A percentile compares a stretch with the other conserved stretches of the same genome.
Conservation (phyloP, 305 asterid genomes). For the Lippia alba region DNA sequence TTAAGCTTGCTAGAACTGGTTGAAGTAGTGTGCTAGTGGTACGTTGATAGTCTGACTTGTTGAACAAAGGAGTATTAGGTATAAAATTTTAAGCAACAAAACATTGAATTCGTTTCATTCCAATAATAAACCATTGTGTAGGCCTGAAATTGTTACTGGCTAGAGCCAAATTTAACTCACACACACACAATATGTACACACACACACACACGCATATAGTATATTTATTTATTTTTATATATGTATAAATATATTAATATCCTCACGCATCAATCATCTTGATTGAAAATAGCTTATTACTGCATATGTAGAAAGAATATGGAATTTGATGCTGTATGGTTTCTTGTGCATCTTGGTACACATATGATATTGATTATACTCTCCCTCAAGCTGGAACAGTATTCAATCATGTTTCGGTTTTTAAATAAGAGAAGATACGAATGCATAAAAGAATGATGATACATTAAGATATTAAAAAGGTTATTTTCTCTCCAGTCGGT, state of each 20-base stretch:
- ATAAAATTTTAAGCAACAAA: not conserved
- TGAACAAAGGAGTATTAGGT: conserved; percentile 11
- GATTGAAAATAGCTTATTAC: conserved; percentile 7
- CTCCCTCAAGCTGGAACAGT: too few species aligned
- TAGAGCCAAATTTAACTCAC: conserved; percentile 10
- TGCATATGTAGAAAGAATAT: conserved; percentile 18
- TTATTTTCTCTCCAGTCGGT: too few species aligned
- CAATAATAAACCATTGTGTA: conserved; percentile 13
- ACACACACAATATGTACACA: too few species aligned
- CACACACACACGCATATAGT: too few species aligned
- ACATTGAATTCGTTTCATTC: not conserved
- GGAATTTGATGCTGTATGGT: conserved; percentile 1
- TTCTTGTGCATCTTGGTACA: not conserved
- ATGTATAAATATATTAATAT: not conserved
- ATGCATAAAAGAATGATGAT: too few species aligned
- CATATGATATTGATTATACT: not conserved
- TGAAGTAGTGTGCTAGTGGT: conserved; percentile 9
- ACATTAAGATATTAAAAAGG: too few species aligned
- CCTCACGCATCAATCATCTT: conserved; percentile 1
- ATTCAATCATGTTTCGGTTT: too few species aligned
- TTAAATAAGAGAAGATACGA: too few species aligned
- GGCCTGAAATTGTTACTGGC: conserved; percentile 22
- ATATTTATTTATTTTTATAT: not conserved
- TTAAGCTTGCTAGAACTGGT: conserved; percentile 2
- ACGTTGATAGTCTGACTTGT: conserved; percentile 5